phyloP scores from a whole-genome alignment of 2,329 filamentous ascomycete genomes.

The Claviceps digitariae region DNA sequence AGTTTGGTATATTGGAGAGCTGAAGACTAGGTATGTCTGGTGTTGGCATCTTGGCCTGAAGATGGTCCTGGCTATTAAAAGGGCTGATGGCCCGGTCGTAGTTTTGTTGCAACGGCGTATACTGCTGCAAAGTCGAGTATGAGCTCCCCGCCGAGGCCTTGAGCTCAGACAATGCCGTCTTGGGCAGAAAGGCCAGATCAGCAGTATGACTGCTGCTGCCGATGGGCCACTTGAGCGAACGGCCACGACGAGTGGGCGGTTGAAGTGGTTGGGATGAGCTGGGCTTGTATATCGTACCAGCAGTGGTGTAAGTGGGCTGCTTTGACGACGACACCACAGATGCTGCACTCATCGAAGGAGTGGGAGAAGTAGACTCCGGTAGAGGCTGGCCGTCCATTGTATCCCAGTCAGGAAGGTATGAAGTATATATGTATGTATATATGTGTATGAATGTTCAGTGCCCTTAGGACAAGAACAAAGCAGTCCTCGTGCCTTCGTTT shows the following conservation, averaged over 20 bases:
- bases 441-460: neutral
- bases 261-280: slow-evolving; percentile 31
- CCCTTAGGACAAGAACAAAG: neutral
- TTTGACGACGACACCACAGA: slow-evolving; percentile 11
- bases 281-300: slow-evolving; percentile 42
- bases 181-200: slow-evolving; percentile 23
- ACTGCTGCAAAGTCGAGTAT: slow-evolving; percentile 21
- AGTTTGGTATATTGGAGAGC: slow-evolving; percentile 12
- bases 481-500: slow-evolving; percentile 5
- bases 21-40: slow-evolving; percentile 13
- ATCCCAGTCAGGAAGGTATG: slow-evolving; percentile 1
- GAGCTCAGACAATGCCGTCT: slow-evolving; percentile 20
- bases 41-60: slow-evolving; percentile 14
- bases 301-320: slow-evolving; percentile 38
- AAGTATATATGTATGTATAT: neutral
- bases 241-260: slow-evolving; percentile 36
- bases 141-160: slow-evolving; percentile 9
- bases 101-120: slow-evolving; percentile 41
- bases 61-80: slow-evolving; percentile 13
- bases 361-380: slow-evolving; percentile 11
- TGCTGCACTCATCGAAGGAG: slow-evolving; percentile 10
- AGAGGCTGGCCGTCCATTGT: slow-evolving; percentile 18
- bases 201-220: slow-evolving; percentile 12
- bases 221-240: slow-evolving; percentile 28
- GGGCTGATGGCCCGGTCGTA: slow-evolving; percentile 37